Base-by-base conservation (phyloP, 1,139 yeast species). In the Candida sanyaensis region DNA sequence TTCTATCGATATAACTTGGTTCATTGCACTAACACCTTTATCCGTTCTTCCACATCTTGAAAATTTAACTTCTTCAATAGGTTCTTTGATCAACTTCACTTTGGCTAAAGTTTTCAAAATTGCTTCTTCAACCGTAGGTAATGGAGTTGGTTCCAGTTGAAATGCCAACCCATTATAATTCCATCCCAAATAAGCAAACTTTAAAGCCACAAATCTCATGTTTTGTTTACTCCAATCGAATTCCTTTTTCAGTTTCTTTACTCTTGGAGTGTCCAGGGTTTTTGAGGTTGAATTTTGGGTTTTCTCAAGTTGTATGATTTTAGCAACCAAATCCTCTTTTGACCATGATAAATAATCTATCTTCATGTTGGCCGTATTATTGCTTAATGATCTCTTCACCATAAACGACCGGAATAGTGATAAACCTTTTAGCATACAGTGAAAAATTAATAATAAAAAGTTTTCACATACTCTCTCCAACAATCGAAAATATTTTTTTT, bases 41-140 rank as follows among this genome's bases (percentile, higher is more conserved):
- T 93, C 99, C 0, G 99, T 93, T 59, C 99, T 75, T 0, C 99
- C 99, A 68, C 99, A 95, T 52, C 99, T 73, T 55, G 96, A 87
- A 64, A 92, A 92, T 12, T 78, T 71, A 48, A 87, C 81, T 45
- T 78, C 81, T 2, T 78, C 81, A 0, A 91, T 91, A 29, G 78
- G 66, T 1, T 81, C 73, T 9, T 84, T 79, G 36, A 95, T 82
- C 51, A 95, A 68, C 56, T 78, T 83, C 34, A 96, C 82, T 55
- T 78, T 81, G 39, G 75, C 69, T 64, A 93, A 65, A 0, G 96
- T 96, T 43, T 83, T 78, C 44, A 93, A 65, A 11, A 93, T 78
- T 38, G 78, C 80, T 38, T 84, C 85, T 61, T 95, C 99, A 2
- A 93, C 93, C 0, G 99, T 93, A 0, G 96, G 96, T 12, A 89